Evolutionary conservation across 805 yeast species (phyloP).

Genomic region (Limtongia smithiae): DNA sequence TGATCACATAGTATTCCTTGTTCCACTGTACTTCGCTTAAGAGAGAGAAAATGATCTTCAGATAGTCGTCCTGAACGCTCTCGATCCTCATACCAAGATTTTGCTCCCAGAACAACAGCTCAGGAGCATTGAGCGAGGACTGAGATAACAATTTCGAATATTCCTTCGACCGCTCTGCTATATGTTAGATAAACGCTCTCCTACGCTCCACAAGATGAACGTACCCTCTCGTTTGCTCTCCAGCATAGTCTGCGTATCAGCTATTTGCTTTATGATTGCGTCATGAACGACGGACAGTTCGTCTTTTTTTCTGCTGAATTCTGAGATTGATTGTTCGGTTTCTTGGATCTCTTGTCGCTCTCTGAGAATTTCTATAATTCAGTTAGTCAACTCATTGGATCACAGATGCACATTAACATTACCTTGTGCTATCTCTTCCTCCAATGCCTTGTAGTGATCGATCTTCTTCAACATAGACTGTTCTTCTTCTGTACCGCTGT

Average conservation of each 20-base stretch:
- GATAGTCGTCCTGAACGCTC: conserved; percentile 46
- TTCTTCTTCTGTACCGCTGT: conserved; percentile 25
- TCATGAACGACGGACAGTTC: conserved; percentile 29
- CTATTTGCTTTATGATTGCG: conserved; percentile 33
- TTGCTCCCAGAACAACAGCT: conserved; percentile 50
- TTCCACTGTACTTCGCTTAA: conserved; percentile 46
- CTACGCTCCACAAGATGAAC: too few species aligned
- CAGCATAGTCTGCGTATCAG: conserved; percentile 38
- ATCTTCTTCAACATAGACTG: conserved; percentile 38
- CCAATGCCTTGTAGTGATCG: conserved; percentile 25
- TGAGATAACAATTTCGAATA: conserved; percentile 42
- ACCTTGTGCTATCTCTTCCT: conserved; percentile 25
- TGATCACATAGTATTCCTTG: conserved; percentile 43
- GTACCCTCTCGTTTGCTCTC: conserved; percentile 38
- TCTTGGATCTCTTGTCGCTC: conserved; percentile 32
- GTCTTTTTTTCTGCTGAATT: conserved; percentile 29
- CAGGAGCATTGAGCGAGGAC: conserved; percentile 49
- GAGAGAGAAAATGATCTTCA: conserved; percentile 49
- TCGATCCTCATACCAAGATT: conserved; percentile 55
- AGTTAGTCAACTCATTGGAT: too few species aligned
- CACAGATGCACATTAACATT: too few species aligned
- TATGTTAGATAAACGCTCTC: too few species aligned
- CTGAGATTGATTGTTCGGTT: conserved; percentile 31
- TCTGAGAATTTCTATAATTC: conserved; percentile 26
- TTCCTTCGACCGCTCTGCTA: conserved; percentile 35